Evolutionary conservation across 148 eudicot species (phyloP).

Genomic region (Chenopodium berlandieri): DNA sequence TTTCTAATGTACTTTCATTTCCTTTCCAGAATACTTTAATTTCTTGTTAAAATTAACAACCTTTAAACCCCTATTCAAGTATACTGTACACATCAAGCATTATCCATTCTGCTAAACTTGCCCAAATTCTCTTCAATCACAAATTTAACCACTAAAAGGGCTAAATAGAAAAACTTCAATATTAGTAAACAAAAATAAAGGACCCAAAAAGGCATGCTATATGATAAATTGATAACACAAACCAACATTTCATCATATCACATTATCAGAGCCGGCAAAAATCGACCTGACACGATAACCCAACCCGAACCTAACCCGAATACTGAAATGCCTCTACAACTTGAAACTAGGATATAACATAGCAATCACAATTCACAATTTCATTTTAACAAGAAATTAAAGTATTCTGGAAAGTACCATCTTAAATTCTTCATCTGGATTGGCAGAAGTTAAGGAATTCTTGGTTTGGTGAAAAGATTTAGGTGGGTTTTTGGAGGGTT

Average conservation of each 20-base stretch:
- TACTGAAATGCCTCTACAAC: neutral
- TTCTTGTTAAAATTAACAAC: neutral
- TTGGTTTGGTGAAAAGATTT: slow-evolving; percentile 25
- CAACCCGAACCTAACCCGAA: neutral
- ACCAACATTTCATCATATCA: neutral
- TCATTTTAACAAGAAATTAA: too few species aligned
- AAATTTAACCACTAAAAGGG: neutral
- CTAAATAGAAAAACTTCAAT: neutral
- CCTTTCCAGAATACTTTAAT: neutral
- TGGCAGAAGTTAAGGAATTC: slow-evolving; percentile 26
- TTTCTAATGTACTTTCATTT: neutral
- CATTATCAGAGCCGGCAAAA: neutral
- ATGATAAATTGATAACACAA: neutral
- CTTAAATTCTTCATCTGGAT: slow-evolving; percentile 65
- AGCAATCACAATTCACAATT: too few species aligned
- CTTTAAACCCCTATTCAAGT: neutral
- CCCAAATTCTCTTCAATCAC: neutral
- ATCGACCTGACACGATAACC: too few species aligned
- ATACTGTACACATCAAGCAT: neutral
- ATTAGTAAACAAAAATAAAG: neutral
- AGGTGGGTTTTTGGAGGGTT: slow-evolving; percentile 38
- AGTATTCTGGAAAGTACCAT: slow-evolving; percentile 41
- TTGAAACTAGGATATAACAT: neutral
- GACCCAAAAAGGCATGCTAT: neutral
- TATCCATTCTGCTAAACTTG: neutral